Evolutionary conservation across 1,139 yeast species (phyloP), one percentile per base, ranked within the genome.

Genomic region (Hansenula anomala): DNA sequence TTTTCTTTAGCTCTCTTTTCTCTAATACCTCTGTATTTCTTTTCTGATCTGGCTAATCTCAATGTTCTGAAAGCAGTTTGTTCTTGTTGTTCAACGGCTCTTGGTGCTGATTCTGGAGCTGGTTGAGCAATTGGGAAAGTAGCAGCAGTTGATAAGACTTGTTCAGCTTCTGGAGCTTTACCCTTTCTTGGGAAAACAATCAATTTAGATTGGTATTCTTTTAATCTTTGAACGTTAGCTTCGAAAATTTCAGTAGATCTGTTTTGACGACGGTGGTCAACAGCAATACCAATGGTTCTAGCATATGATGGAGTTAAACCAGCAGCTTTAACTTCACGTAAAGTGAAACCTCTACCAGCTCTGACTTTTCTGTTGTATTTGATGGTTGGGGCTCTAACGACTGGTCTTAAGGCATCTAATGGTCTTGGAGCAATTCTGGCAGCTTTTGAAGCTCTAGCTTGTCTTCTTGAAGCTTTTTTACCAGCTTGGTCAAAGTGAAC

Each of bases 401-500:
- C 78, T 62, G 98, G 98, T 80, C 97, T 87, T 69, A 92, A 80
- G 58, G 83, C 71, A 70, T 92, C 98, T 69, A 92, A 77, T 62
- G 98, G 98, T 69, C 86, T 90, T 75, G 98, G 98, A 63, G 98
- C 97, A 64, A 84, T 75, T 71, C 76, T 76, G 65, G 97, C 96
- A 61, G 97, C 96, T 79, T 86, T 89, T 66, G 84, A 66, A 69
- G 87, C 86, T 77, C 98, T 87, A 59, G 95, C 84, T 61, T 76
- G 78, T 79, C 98, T 86, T 83, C 98, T 88, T 58, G 95, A 80
- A 66, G 78, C 90, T 84, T 92, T 92, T 84, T 89, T 88, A 71
- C 97, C 97, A 65, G 97, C 95, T 80, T 92, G 97, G 90, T 90
- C 96, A 69, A 90, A 84, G 89, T 92, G 97, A 64, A 88, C 96